Evolutionary conservation across 306 rosid genomes (phyloP), one percentile per base, ranked within the genome.

Genomic region (Rubus idaeus): DNA sequence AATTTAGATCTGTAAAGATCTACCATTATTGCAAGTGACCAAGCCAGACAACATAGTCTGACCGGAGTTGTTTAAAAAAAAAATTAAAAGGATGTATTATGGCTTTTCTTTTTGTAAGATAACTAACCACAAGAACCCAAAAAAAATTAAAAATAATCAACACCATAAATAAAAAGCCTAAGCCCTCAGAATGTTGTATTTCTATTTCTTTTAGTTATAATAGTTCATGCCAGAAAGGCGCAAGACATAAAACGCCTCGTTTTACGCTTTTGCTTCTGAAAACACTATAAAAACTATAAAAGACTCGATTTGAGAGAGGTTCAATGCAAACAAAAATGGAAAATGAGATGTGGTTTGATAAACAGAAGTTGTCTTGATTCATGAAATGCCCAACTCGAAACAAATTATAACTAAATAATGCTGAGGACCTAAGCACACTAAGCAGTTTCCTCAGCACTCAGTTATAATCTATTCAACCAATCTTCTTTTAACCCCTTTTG

Each of bases 311-410:
- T 73, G 35, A 39, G 68, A 68, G 37, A 73, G 64, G 72, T 69
- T 58, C 55, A 56, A 74, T 37, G 82, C 53, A 80, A 64, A 46
- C 35, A 65, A 71, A 77, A 50, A 68, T 7, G 0, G 4, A 63
- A 57, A 7, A n/a, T 37, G 55, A 55, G 35, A 45, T 23, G 71
- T 20, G 56, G 50, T 41, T n/a, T 18, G 35, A 63, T 20, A 77
- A 71, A 64, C 70, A 55, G n/a, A 70, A 50, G 55, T 17, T 9
- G 17, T 35, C 46, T 53, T 18, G 17, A 51, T 44, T 50, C 75
- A 16, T 51, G 49, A 41, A 35, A 39, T 23, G 23, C 26, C 61
- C 10, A 17, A 18, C 47, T 11, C 40, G 30, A 26, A 26, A 26
- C 30, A 51, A 50, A 30, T 35, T 35, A 30, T 49, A 37, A 14